Conservation (phyloP, 257 asterid species). For the Solanum clarkiae region DNA sequence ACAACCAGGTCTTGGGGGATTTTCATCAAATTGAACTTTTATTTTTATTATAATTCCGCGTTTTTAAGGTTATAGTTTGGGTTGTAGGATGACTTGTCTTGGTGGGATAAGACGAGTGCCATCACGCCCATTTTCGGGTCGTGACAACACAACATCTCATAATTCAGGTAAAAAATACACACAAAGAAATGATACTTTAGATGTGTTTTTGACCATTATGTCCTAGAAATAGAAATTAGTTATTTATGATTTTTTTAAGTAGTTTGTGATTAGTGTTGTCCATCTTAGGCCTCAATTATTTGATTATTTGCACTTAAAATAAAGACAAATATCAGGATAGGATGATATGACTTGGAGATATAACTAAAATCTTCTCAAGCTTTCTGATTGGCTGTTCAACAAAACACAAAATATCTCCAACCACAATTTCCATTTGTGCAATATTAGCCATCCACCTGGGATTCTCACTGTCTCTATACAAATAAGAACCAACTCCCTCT, state of each 20-base stretch:
- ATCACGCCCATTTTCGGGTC: too few species aligned
- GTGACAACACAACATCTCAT: too few species aligned
- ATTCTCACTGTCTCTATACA: conserved; percentile 5
- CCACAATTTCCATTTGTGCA: conserved; percentile 36
- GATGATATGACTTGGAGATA: conserved; percentile 35
- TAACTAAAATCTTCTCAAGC: conserved; percentile 17
- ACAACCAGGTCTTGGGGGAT: too few species aligned
- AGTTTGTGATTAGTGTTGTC: neutral
- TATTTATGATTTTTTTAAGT: neutral
- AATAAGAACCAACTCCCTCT: neutral
- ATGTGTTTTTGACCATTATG: neutral
- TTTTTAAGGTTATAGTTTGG: too few species aligned
- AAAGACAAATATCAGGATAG: conserved; percentile 16
- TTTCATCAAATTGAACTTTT: too few species aligned
- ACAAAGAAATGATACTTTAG: neutral
- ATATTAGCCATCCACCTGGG: conserved; percentile 28
- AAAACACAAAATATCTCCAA: conserved; percentile 5
- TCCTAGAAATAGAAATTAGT: neutral
- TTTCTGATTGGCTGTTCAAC: conserved; percentile 31
- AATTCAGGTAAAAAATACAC: fast-evolving
- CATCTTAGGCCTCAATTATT: neutral
- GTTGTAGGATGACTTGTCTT: too few species aligned
- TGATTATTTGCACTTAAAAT: neutral
- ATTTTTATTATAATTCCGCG: too few species aligned
- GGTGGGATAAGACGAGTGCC: too few species aligned